Percentiles rank a stretch among this genome's conserved stretches.
phyloP scores from a whole-genome alignment of 306 rosid species.

The Lathyrus oleraceus region DNA sequence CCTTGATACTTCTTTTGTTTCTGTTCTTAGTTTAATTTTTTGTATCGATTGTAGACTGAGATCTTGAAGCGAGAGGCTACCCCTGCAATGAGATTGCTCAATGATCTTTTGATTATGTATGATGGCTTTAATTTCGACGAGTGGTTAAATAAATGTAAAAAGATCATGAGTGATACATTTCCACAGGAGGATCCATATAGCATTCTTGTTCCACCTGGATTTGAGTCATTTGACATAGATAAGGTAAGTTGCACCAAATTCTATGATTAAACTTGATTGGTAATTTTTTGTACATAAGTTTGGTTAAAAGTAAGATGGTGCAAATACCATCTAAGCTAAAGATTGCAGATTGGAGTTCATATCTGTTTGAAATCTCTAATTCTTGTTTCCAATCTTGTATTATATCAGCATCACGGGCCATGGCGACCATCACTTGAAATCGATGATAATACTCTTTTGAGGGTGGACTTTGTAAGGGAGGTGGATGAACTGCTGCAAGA shows the following conservation, averaged over 20 bases:
- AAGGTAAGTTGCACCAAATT: constrained; percentile 53
- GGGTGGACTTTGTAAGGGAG: constrained; percentile 91
- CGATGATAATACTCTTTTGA: constrained; percentile 62
- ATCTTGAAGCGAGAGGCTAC: constrained; percentile 85
- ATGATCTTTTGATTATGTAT: constrained; percentile 82
- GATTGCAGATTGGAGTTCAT: background rate
- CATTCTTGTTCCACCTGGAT: constrained; percentile 85
- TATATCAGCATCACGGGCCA: constrained; percentile 72
- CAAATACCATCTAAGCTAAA: constrained; percentile 11
- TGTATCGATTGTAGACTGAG: constrained; percentile 61
- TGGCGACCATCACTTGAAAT: constrained; percentile 63
- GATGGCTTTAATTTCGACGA: constrained; percentile 66
- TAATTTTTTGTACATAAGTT: background rate
- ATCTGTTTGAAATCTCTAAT: background rate
- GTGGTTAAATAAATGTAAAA: constrained; percentile 85
- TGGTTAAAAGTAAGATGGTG: constrained; percentile 23
- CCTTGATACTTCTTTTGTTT: constrained; percentile 2
- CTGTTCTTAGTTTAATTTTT: background rate
- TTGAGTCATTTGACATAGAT: constrained; percentile 65
- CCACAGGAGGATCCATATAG: constrained; percentile 95
- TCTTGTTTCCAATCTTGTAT: constrained; percentile 17
- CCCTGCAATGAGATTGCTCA: constrained; percentile 89
- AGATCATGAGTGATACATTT: constrained; percentile 65
- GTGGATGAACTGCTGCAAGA: constrained; percentile 82
- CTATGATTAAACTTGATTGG: background rate